Percentiles rank a stretch among this genome's conserved stretches.
phyloP scores from a whole-genome alignment of 176 grass and related monocot species.

The Leersia perrieri region DNA sequence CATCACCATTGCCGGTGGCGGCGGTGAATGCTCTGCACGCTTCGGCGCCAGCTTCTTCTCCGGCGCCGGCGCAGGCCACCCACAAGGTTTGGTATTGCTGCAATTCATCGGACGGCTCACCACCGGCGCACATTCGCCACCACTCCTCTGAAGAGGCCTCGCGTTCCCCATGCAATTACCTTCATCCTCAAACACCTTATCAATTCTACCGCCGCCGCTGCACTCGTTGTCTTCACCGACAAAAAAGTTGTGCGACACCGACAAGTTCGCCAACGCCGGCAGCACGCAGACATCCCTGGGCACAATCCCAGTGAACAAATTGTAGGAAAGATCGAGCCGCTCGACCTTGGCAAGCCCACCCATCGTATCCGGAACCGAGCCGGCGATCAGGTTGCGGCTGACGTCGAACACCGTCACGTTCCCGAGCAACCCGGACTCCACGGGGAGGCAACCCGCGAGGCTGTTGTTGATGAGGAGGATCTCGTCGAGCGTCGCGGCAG shows the following conservation, averaged over 20 bases:
- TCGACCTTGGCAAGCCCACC: slow-evolving; percentile 22
- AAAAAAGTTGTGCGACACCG: slow-evolving; percentile 28
- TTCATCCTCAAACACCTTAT: background rate
- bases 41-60: background rate
- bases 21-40: background rate
- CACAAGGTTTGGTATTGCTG: slow-evolving; percentile 8
- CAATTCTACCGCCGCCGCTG: background rate
- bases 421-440: slow-evolving; percentile 19
- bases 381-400: slow-evolving; percentile 20
- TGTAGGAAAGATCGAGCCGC: slow-evolving; percentile 28
- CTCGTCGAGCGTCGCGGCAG: slow-evolving; percentile 35
- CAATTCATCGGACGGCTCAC: slow-evolving; percentile 19
- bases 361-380: background rate
- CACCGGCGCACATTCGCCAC: background rate
- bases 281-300: background rate
- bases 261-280: slow-evolving; percentile 2
- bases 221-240: background rate
- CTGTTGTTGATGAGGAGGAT: slow-evolving; percentile 47
- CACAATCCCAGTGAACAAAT: slow-evolving; percentile 25
- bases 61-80: slow-evolving; percentile 16
- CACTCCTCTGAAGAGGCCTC: slow-evolving; percentile 17
- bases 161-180: slow-evolving; percentile 22
- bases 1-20: background rate
- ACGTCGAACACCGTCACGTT: slow-evolving; percentile 36
- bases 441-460: slow-evolving; percentile 31